These are phyloP conservation scores for Colletotrichum costaricense DNA, from an alignment of 2,329 filamentous ascomycete species.

Conservation along the genomic window DNA sequence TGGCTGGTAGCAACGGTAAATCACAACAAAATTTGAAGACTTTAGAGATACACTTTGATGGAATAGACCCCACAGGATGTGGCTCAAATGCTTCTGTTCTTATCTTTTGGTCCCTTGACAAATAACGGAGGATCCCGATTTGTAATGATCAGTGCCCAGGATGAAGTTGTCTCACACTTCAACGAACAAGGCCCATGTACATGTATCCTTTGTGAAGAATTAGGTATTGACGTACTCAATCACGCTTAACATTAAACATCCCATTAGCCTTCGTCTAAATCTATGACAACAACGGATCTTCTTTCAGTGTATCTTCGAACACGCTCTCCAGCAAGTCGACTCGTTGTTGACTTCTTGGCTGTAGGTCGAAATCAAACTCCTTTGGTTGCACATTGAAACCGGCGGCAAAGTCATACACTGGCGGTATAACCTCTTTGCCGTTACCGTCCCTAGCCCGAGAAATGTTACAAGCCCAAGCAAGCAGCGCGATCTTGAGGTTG, in stretches of 20 bases:
- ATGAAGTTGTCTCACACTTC: too few relatives aligned
- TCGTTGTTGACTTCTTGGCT: slow-evolving; percentile 8
- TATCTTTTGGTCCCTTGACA: too few relatives aligned
- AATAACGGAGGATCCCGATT: too few relatives aligned
- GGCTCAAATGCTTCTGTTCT: too few relatives aligned
- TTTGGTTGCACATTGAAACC: slow-evolving; percentile 33
- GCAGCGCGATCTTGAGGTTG: slow-evolving; percentile 51
- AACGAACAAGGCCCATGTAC: too few relatives aligned
- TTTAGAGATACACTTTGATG: too few relatives aligned
- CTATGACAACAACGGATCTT: slow-evolving; percentile 18
- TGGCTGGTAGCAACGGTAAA: too few relatives aligned
- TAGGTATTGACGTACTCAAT: background rate
- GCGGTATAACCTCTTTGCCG: slow-evolving; percentile 35
- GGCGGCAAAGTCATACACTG: slow-evolving; percentile 24
- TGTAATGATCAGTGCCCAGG: too few relatives aligned
- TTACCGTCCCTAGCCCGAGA: slow-evolving; percentile 42
- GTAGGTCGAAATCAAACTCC: slow-evolving; percentile 23
- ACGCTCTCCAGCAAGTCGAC: slow-evolving; percentile 21
- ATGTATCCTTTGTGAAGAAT: too few relatives aligned
- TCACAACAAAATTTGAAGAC: too few relatives aligned
- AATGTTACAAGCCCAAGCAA: slow-evolving; percentile 50
- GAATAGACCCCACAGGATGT: too few relatives aligned
- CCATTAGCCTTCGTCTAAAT: background rate
- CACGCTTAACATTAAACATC: too few relatives aligned
- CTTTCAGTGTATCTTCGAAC: slow-evolving; percentile 13